phyloP scores from a whole-genome alignment of 208 protist species.

The Tetramitus jugosus region DNA sequence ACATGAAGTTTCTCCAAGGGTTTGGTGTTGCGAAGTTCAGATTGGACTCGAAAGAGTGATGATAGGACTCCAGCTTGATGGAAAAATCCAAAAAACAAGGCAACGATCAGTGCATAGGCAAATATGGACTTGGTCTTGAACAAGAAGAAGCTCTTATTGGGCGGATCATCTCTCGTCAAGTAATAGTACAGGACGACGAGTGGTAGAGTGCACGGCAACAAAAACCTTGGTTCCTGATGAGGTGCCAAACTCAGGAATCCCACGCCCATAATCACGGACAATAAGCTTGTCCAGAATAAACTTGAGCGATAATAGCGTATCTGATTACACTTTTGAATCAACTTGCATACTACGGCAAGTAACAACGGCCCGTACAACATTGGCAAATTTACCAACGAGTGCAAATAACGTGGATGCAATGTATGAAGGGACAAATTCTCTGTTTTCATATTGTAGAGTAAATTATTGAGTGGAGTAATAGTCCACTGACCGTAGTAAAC shows the following conservation, averaged over 20 bases:
- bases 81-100: neutral
- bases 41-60: too few relatives aligned
- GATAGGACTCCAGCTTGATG: neutral
- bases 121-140: neutral
- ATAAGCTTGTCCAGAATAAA: neutral
- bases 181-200: neutral
- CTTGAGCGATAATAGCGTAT: neutral
- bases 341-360: too few relatives aligned
- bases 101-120: neutral
- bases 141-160: neutral
- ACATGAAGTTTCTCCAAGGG: too few relatives aligned
- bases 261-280: neutral
- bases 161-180: neutral
- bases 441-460: neutral
- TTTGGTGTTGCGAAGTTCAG: too few relatives aligned
- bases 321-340: neutral
- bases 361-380: neutral
- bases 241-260: neutral
- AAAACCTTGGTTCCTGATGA: slow-evolving; percentile 8
- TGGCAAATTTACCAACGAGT: neutral
- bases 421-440: neutral
- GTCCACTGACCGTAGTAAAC: neutral
- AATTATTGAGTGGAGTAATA: slow-evolving; percentile 3
- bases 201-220: neutral
- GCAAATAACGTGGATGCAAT: neutral